These are phyloP conservation scores for Erodium maritimum DNA, from an alignment of 345 rosid species.

Conservation along the genomic window DNA sequence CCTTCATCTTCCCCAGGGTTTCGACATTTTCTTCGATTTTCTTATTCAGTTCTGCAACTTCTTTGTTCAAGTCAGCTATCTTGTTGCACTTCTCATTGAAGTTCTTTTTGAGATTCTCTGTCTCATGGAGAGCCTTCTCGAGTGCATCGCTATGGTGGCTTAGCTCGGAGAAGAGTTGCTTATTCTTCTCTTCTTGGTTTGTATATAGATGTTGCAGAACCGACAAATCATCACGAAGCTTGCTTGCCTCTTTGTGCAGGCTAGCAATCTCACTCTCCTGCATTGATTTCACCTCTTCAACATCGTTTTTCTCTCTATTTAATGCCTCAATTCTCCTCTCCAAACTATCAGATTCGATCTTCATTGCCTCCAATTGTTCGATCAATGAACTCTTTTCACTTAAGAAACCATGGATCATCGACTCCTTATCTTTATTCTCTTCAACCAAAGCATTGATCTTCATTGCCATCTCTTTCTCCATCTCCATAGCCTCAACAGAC, in stretches of 20 bases:
- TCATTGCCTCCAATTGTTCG: slow-evolving; percentile 12
- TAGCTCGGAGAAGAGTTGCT: slow-evolving; percentile 20
- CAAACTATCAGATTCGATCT: slow-evolving; percentile 12
- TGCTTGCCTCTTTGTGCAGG: slow-evolving; percentile 26
- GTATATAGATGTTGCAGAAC: slow-evolving; percentile 19
- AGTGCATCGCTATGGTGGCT: slow-evolving; percentile 16
- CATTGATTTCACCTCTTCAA: slow-evolving; percentile 22
- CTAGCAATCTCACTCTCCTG: slow-evolving; percentile 30
- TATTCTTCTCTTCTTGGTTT: slow-evolving; percentile 24
- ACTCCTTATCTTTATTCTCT: slow-evolving; percentile 27
- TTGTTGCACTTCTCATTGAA: slow-evolving; percentile 35
- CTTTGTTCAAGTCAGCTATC: slow-evolving; percentile 18
- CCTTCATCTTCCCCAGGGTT: slow-evolving; percentile 22
- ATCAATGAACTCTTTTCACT: slow-evolving; percentile 18
- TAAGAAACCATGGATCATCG: slow-evolving; percentile 18
- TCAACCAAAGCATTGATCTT: slow-evolving; percentile 26
- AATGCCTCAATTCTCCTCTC: slow-evolving; percentile 25
- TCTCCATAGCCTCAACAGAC: slow-evolving; percentile 23
- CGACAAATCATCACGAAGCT: slow-evolving; percentile 17
- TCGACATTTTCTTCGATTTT: slow-evolving; percentile 18
- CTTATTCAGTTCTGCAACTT: slow-evolving; percentile 30
- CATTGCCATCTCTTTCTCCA: slow-evolving; percentile 20
- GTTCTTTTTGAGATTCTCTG: slow-evolving; percentile 24
- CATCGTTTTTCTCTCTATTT: slow-evolving; percentile 31
- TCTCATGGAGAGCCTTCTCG: slow-evolving; percentile 22